A percentile compares a stretch with the other conserved stretches of the same genome.
These are phyloP conservation scores for Termitomyces sp. DNA, from an alignment of 768 basidiomycete genomes.

Conservation along the genomic window DNA sequence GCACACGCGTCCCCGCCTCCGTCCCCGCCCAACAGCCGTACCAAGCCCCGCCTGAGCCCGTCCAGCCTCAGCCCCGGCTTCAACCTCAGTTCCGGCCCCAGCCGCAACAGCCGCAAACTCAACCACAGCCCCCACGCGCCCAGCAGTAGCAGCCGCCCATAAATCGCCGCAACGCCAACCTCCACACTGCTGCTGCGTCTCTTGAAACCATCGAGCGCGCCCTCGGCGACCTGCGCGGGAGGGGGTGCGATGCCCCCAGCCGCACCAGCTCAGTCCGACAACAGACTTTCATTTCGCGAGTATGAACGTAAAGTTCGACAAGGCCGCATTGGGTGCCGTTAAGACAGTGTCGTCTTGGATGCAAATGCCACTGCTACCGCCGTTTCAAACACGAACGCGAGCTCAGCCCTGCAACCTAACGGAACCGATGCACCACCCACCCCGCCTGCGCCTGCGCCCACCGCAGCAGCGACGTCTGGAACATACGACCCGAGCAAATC, in stretches of 20 bases:
- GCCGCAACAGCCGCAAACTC: slow-evolving; percentile 13
- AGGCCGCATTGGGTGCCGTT: slow-evolving; percentile 39
- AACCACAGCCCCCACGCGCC: background rate
- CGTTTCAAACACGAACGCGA: no score
- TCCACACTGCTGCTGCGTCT: slow-evolving; percentile 71
- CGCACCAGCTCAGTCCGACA: slow-evolving; percentile 49
- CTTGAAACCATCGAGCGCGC: slow-evolving; percentile 60
- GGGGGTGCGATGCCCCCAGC: slow-evolving; percentile 16
- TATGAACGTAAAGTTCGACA: slow-evolving; percentile 79
- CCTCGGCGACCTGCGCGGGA: slow-evolving; percentile 41
- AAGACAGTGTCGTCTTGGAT: no score
- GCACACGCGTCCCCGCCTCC: slow-evolving; percentile 4
- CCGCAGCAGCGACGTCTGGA: background rate
- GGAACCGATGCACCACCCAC: no score
- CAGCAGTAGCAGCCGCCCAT: background rate
- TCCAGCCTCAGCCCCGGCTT: background rate
- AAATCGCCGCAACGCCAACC: slow-evolving; percentile 28
- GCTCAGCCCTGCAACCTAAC: no score
- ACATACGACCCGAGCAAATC: slow-evolving; percentile 77
- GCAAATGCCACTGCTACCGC: no score
- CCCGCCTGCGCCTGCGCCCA: no score
- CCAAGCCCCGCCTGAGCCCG: no score
- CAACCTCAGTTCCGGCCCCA: slow-evolving; percentile 7
- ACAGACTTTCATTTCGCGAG: slow-evolving; percentile 82
- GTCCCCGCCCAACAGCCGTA: background rate